Evolutionary conservation across 2,329 filamentous ascomycete genomes (phyloP).

Genomic region (Ophiocordyceps camponoti-floridani): DNA sequence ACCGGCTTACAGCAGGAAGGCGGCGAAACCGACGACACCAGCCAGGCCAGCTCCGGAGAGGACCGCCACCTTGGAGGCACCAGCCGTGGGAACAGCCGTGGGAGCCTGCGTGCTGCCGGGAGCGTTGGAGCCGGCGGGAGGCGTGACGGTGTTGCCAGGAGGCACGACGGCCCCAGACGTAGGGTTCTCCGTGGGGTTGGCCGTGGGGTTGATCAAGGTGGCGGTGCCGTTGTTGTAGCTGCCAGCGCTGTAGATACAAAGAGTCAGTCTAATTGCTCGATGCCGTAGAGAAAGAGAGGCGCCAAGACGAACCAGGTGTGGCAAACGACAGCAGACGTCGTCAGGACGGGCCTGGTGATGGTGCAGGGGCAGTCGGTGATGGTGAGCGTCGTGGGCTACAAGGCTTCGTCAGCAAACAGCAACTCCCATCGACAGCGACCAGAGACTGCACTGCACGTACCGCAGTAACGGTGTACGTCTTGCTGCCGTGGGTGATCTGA

Average conservation of each 20-base stretch:
- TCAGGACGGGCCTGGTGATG: conserved; percentile 38
- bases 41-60: conserved; percentile 41
- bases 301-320: conserved; percentile 27
- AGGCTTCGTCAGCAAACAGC: not conserved
- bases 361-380: conserved; percentile 59
- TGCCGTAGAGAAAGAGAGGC: not conserved
- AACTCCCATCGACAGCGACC: not conserved
- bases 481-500: conserved; percentile 40
- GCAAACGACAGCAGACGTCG: conserved; percentile 33
- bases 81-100: conserved; percentile 27
- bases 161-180: conserved; percentile 7
- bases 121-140: conserved; percentile 1
- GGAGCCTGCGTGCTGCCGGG: conserved; percentile 13
- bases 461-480: conserved; percentile 53
- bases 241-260: conserved; percentile 4
- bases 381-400: conserved; percentile 45
- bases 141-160: conserved; percentile 4
- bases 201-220: conserved; percentile 5
- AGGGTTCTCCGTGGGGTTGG: conserved; percentile 3
- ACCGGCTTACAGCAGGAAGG: conserved; percentile 37
- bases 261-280: conserved; percentile 3
- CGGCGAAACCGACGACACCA: conserved; percentile 40
- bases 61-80: conserved; percentile 36
- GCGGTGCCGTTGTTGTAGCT: conserved; percentile 14
- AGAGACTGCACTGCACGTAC: conserved; percentile 20